Evolutionary conservation across 2,329 filamentous ascomycete genomes (phyloP).

Genomic region (Fusarium sublunatum): DNA sequence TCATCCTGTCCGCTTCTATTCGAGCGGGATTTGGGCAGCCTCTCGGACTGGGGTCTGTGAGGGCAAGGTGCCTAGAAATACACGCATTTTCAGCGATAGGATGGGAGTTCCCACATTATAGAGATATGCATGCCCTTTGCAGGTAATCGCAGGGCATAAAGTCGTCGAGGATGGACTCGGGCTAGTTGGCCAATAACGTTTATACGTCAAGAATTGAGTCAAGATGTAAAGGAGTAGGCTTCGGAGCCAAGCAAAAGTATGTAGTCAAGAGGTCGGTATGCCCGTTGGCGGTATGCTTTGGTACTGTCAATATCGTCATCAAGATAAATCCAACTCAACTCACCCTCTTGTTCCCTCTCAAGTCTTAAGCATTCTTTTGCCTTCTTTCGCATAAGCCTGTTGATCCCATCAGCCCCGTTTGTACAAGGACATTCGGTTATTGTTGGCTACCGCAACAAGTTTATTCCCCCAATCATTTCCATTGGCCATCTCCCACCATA

Average conservation of each 20-base stretch:
- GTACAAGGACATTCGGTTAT: neutral
- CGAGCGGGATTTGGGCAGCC: neutral
- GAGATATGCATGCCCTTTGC: neutral
- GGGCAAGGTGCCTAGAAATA: neutral
- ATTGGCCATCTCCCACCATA: constrained; percentile 50
- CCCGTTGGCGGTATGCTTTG: neutral
- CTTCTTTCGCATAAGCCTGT: constrained; percentile 29
- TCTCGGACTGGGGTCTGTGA: neutral
- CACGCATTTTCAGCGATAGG: neutral
- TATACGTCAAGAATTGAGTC: neutral
- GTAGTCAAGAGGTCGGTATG: neutral
- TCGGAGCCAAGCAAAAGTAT: neutral
- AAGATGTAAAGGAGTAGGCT: neutral
- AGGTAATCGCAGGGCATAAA: neutral
- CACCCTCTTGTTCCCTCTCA: constrained; percentile 9
- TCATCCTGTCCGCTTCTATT: neutral
- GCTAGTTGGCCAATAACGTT: neutral
- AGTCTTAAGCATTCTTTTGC: constrained; percentile 10
- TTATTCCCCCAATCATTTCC: constrained; percentile 45
- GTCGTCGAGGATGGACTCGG: neutral
- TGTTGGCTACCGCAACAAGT: no score
- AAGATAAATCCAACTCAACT: neutral
- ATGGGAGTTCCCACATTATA: neutral
- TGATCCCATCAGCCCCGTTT: constrained; percentile 20
- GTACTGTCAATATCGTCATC: neutral